phyloP scores from a whole-genome alignment of 495 filamentous ascomycete genomes.

The Ramalina peruviana region DNA sequence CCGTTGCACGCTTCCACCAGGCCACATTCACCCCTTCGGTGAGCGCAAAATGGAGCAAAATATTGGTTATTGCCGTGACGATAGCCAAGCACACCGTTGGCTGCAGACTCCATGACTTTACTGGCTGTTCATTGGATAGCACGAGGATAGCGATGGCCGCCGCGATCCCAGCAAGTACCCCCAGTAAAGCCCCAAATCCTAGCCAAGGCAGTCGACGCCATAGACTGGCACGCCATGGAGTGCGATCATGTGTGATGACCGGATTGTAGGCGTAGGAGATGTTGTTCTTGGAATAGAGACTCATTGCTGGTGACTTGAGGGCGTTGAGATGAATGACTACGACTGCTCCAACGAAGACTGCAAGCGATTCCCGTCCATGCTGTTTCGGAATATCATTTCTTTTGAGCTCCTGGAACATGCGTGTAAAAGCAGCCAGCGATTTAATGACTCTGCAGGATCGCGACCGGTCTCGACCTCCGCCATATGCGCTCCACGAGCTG shows the following conservation, averaged over 20 bases:
- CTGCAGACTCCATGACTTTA: constrained; percentile 4
- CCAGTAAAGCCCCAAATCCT: neutral
- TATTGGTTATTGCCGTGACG: neutral
- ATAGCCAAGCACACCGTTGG: constrained; percentile 5
- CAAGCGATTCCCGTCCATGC: too few relatives aligned
- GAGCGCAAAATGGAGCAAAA: constrained; percentile 6
- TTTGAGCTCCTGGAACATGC: too few relatives aligned
- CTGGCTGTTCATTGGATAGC: neutral
- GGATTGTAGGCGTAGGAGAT: too few relatives aligned
- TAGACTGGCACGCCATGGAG: neutral
- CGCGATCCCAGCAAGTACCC: neutral
- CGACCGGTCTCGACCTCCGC: too few relatives aligned
- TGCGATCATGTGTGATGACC: neutral
- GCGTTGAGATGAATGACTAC: too few relatives aligned
- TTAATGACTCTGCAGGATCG: too few relatives aligned
- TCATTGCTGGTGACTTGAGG: too few relatives aligned
- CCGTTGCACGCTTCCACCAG: constrained; percentile 5
- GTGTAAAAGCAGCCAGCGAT: too few relatives aligned
- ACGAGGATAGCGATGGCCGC: neutral
- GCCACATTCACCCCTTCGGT: constrained; percentile 1
- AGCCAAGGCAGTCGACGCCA: constrained; percentile 5
- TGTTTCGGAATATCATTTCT: too few relatives aligned
- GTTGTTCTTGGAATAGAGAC: too few relatives aligned
- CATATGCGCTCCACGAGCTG: too few relatives aligned
- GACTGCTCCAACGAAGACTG: too few relatives aligned